phyloP scores from a whole-genome alignment of 345 rosid species.

The Psidium friedrichsthalianum region DNA sequence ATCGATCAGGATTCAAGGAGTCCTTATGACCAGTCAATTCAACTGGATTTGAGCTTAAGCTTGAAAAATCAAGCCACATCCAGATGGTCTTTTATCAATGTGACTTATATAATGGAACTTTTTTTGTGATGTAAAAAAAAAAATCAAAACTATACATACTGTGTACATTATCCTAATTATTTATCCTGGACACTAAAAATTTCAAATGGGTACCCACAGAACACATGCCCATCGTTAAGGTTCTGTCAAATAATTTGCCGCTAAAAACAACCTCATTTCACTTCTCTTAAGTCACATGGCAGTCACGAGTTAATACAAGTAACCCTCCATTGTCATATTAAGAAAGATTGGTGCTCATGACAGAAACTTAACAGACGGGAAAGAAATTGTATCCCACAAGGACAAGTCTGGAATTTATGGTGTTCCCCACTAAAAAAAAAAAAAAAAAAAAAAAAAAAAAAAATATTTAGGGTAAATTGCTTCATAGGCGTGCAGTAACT shows the following conservation, averaged over 20 bases:
- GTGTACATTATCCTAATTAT: not conserved
- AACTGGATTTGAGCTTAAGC: not conserved
- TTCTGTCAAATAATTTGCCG: not conserved
- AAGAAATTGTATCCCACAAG: no score
- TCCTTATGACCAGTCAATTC: not conserved
- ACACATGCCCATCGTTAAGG: not conserved
- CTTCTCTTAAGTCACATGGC: not conserved
- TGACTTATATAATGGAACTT: not conserved
- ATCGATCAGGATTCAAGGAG: not conserved
- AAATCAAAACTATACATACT: not conserved
- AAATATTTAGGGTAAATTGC: no score
- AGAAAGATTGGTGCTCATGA: not conserved
- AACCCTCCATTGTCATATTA: accelerated
- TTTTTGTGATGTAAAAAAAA: not conserved
- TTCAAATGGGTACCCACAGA: accelerated
- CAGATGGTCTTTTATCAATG: not conserved
- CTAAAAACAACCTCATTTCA: not conserved
- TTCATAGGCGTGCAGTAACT: no score
- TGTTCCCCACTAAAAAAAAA: no score
- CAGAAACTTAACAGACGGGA: no score
- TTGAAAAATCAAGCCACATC: not conserved
- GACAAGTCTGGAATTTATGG: not conserved
- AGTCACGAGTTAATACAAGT: accelerated
- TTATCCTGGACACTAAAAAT: no score
- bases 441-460: no score